A percentile compares a stretch with the other conserved stretches of the same genome.
Evolutionary conservation across 768 basidiomycete genomes (phyloP).

Genomic region (Terana coerulea): DNA sequence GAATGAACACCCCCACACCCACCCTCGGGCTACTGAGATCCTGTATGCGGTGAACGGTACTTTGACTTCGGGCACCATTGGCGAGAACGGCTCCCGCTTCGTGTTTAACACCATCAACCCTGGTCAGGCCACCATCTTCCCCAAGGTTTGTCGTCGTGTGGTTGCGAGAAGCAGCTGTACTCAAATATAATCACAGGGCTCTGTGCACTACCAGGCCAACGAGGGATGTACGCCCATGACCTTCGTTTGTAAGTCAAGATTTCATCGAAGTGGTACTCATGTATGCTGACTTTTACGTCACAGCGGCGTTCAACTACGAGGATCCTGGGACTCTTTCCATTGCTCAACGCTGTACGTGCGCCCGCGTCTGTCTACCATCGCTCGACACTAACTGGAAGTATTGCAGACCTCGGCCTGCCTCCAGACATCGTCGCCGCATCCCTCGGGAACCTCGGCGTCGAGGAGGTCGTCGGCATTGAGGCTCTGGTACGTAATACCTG

Average conservation of each 20-base stretch:
- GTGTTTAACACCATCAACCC: constrained; percentile 21
- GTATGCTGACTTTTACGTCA: background rate
- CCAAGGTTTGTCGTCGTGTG: constrained; percentile 9
- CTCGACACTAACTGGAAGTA: too few species aligned
- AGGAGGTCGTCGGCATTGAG: constrained; percentile 24
- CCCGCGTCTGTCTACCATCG: background rate
- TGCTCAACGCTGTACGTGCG: constrained; percentile 26
- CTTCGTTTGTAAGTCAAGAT: constrained; percentile 19
- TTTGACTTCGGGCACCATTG: constrained; percentile 22
- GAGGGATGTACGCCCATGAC: constrained; percentile 23
- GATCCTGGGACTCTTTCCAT: constrained; percentile 24
- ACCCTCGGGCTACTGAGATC: constrained; percentile 33
- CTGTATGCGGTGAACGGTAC: constrained; percentile 28
- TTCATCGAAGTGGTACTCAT: background rate
- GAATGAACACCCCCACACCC: constrained; percentile 35
- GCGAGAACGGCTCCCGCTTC: constrained; percentile 29
- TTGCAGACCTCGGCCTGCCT: constrained; percentile 26
- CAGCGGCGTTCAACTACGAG: constrained; percentile 26
- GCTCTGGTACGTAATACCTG: constrained; percentile 12
- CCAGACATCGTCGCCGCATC: constrained; percentile 26
- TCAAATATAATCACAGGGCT: constrained; percentile 20
- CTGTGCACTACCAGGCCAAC: constrained; percentile 29
- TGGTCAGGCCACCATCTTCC: constrained; percentile 24
- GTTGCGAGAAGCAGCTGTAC: background rate
- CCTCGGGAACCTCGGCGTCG: constrained; percentile 26